These are phyloP conservation scores for Colletotrichum trifolii DNA, from an alignment of 2,329 filamentous ascomycete species.

Conservation along the genomic window DNA sequence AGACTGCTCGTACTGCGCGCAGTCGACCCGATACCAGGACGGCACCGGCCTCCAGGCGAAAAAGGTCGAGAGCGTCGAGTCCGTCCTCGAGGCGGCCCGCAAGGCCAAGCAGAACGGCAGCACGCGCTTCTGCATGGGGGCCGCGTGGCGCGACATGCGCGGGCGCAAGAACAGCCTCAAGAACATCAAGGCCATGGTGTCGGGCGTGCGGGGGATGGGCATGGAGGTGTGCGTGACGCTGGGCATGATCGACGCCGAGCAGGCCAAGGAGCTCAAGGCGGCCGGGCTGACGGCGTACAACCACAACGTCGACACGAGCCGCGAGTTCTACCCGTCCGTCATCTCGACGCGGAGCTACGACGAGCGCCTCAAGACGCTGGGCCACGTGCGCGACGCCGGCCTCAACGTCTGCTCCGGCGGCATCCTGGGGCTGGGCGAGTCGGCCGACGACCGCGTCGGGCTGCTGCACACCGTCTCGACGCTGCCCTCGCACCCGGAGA, in stretches of 20 bases:
- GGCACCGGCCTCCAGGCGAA: slow-evolving; percentile 84
- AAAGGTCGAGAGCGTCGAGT: slow-evolving; percentile 82
- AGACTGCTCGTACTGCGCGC: slow-evolving; percentile 93
- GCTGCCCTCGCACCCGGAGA: slow-evolving; percentile 85
- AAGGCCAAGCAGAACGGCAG: slow-evolving; percentile 85
- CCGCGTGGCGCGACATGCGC: slow-evolving; percentile 93
- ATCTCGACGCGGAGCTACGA: slow-evolving; percentile 91
- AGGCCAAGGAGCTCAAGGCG: slow-evolving; percentile 84
- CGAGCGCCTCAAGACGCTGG: slow-evolving; percentile 83
- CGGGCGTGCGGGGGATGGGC: slow-evolving; percentile 80
- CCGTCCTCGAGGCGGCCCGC: slow-evolving; percentile 81
- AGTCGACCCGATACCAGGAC: slow-evolving; percentile 82
- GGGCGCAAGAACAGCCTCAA: slow-evolving; percentile 85
- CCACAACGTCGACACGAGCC: slow-evolving; percentile 91
- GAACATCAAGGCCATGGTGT: slow-evolving; percentile 89
- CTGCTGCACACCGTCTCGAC: slow-evolving; percentile 86
- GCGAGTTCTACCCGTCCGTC: slow-evolving; percentile 87
- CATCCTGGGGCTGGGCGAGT: slow-evolving; percentile 87
- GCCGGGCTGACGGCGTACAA: slow-evolving; percentile 93
- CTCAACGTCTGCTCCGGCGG: slow-evolving; percentile 92
- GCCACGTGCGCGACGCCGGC: slow-evolving; percentile 84
- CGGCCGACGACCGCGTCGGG: slow-evolving; percentile 81
- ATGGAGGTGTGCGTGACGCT: slow-evolving; percentile 96
- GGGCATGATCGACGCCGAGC: slow-evolving; percentile 86
- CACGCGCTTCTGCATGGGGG: slow-evolving; percentile 95